Base-by-base conservation (phyloP, 2,329 filamentous ascomycete species). In the Colletotrichum cereale region DNA sequence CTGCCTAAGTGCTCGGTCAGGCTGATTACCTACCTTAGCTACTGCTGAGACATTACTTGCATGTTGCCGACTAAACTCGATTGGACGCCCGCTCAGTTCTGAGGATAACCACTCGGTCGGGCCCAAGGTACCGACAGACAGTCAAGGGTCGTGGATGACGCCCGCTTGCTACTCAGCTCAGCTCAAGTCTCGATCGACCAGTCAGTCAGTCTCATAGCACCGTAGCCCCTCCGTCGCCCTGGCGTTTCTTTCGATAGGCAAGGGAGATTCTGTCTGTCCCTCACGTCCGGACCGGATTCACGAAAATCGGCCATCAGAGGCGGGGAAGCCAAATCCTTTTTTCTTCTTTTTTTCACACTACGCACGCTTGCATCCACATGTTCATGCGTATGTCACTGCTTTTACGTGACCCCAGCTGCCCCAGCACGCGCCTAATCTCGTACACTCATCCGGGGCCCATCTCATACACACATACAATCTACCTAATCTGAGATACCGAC, bases 341-440 rank as follows among this genome's bases (percentile, higher is more conserved):
- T 36, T 56, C 53, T n/a, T n/a, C 12, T 34, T 55, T 34, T 55
- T 42, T 24, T 34, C n/a, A 18, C 48, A 55, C 36, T 48, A 29
- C 38, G 36, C 60, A 40, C 40, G 36, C 44, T 44, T 36, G 48
- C 24, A 47, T 36, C 24, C 40, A n/a, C 52, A 14, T 16, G 24
- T 36, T 6, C 38, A 50, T n/a, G 60, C 55, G 65, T 70, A 47
- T 72, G 58, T 64, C 60, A 64, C 60, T 44, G 31, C 36, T 29
- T 60, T 69, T 72, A 64, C 58, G 65, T 64, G 52, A 56, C 48
- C 57, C 40, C 40, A 31, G 42, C 53, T 57, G 21, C 52, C 52
- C 40, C 26, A 34, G 26, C 26, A 44, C 65, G 52, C 44, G 63
- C 61, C 65, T 55, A 53, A 53, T 63, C 36, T 36, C 61, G 7